Evolutionary conservation across 352 stramenopile species (phyloP), one percentile per base, ranked within the genome.

Genomic region (Globisporangium viniferum): DNA sequence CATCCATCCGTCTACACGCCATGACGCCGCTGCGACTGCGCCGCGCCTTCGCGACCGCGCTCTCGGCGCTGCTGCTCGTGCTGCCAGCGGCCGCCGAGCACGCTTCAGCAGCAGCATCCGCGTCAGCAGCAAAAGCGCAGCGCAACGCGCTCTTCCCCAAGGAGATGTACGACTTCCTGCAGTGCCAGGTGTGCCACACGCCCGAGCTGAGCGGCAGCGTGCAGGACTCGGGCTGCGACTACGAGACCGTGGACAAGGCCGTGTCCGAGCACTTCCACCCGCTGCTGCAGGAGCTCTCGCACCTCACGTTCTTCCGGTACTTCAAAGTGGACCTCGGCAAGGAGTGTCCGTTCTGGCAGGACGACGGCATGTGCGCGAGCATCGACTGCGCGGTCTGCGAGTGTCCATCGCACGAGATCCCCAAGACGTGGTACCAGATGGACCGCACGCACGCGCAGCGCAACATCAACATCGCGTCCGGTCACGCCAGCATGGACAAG

Each of bases 271-370:
- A 94, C 73, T 95, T 96, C 65, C 86, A 94, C 53, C 88, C 89
- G 59, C 76, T 94, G 31, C 75, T 96, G 7, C 64, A 89, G 27
- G 87, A 94, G 63, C 79, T 96, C 33, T 90, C 87, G 35, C 77
- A 77, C 53, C 78, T 92, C 59, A 91, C 82, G 15, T 98, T 97
- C 77, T 98, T 98, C 72, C 92, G 92, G 48, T 97, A 97, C 80
- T 98, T 97, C 69, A 96, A 97, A 63, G 91, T 97, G 31, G 91
- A 98, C 72, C 76, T 98, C 53, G 86, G 86, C 60, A 92, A 92
- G 49, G 76, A 91, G 57, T 98, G 93, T 61, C 89, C 89, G 0
- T 96, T 93, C 70, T 98, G 92, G 92, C 75, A 94, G 36, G 89
- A 97, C 70, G 92, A 98, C 61, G 90, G 90, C 55, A 90, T 94